A percentile compares a stretch with the other conserved stretches of the same genome.
These are phyloP conservation scores for Candida sakaeoensis DNA, from an alignment of 805 yeast species.

Conservation along the genomic window DNA sequence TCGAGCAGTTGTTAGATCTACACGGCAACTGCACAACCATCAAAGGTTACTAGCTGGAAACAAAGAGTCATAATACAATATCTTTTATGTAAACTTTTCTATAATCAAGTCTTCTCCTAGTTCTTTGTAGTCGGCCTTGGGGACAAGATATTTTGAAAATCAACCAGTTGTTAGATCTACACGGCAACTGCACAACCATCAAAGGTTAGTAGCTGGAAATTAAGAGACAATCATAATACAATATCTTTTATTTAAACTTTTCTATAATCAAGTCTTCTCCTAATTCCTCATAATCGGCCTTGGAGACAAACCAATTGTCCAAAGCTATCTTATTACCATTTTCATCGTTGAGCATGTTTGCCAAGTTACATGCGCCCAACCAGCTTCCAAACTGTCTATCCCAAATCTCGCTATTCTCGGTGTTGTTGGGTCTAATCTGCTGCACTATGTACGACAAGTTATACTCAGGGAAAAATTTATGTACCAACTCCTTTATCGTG, in stretches of 20 bases:
- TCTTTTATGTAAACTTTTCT: too few species aligned
- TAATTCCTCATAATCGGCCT: constrained; percentile 61
- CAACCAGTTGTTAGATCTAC: too few species aligned
- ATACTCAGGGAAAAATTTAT: constrained; percentile 45
- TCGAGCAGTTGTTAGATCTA: too few species aligned
- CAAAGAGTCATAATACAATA: too few species aligned
- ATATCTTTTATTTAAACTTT: constrained; percentile 27
- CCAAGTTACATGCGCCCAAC: constrained; percentile 72
- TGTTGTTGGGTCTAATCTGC: constrained; percentile 19
- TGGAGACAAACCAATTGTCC: constrained; percentile 54
- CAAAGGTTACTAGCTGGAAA: too few species aligned
- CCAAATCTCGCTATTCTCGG: constrained; percentile 31
- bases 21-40: too few species aligned
- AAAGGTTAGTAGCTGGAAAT: too few species aligned
- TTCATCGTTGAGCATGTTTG: constrained; percentile 50
- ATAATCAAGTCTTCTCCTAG: too few species aligned
- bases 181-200: too few species aligned
- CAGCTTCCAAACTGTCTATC: constrained; percentile 62
- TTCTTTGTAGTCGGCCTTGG: too few species aligned
- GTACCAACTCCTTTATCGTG: constrained; percentile 47
- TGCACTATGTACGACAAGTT: constrained; percentile 25
- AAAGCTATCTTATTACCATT: constrained; percentile 33
- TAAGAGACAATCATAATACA: too few species aligned
- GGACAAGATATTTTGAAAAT: too few species aligned
- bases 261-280: constrained; percentile 45